Percentiles rank a stretch among this genome's conserved stretches.
These are phyloP conservation scores for Beauveria sp. DNA, from an alignment of 2,329 filamentous ascomycete species.

Conservation along the genomic window DNA sequence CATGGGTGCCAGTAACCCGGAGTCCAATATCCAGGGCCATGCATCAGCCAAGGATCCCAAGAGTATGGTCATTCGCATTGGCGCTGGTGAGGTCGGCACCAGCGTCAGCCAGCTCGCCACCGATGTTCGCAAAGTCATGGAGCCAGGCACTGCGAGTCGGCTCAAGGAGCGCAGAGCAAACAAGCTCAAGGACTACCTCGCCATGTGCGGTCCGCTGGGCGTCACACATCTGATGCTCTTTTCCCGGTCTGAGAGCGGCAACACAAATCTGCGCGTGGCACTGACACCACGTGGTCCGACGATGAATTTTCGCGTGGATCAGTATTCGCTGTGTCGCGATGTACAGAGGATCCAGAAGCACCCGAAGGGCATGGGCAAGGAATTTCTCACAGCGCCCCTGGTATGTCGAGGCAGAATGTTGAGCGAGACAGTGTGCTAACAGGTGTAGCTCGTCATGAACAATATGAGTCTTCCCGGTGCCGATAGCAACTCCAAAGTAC, in stretches of 20 bases:
- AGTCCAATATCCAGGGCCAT: slow-evolving; percentile 48
- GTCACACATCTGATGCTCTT: slow-evolving; percentile 91
- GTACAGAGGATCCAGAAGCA: slow-evolving; percentile 76
- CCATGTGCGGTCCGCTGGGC: slow-evolving; percentile 90
- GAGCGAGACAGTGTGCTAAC: slow-evolving; percentile 18
- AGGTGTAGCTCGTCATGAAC: slow-evolving; percentile 81
- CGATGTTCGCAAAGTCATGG: slow-evolving; percentile 90
- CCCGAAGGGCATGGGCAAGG: slow-evolving; percentile 73
- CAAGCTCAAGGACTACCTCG: slow-evolving; percentile 81
- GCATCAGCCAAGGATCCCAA: slow-evolving; percentile 68
- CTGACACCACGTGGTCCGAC: slow-evolving; percentile 87
- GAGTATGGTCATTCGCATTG: slow-evolving; percentile 97
- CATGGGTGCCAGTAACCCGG: slow-evolving; percentile 55
- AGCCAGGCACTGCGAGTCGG: slow-evolving; percentile 83
- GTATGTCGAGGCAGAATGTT: slow-evolving; percentile 32
- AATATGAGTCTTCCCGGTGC: slow-evolving; percentile 69
- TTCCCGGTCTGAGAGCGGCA: slow-evolving; percentile 80
- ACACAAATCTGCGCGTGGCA: slow-evolving; percentile 84
- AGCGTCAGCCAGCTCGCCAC: slow-evolving; percentile 86
- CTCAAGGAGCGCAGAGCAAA: slow-evolving; percentile 87
- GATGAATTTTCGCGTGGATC: slow-evolving; percentile 87
- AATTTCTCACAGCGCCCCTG: slow-evolving; percentile 77
- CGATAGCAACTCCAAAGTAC: slow-evolving; percentile 61
- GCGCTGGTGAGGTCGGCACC: slow-evolving; percentile 84
- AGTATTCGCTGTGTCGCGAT: slow-evolving; percentile 90